Conservation (phyloP, 768 basidiomycete species). For the Stropharia rugosoannulata region DNA sequence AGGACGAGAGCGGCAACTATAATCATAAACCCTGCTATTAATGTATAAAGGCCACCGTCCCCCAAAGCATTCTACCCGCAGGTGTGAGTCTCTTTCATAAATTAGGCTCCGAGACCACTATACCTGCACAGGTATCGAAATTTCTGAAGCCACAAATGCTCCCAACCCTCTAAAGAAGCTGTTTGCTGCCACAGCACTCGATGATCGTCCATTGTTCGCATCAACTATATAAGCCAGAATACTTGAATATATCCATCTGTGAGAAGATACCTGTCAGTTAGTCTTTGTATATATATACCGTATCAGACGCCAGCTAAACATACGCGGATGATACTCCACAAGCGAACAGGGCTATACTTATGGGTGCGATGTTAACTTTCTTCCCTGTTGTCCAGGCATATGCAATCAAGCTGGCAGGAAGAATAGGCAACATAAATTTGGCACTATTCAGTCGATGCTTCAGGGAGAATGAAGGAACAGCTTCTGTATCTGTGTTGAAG, state of each 20-base stretch:
- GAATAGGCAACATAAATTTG: conserved; percentile 9
- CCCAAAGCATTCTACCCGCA: conserved; percentile 4
- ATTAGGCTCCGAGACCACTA: background rate
- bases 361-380: conserved; percentile 1
- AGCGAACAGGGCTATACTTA: conserved; percentile 8
- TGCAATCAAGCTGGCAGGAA: conserved; percentile 6
- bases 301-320: background rate
- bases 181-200: conserved; percentile 17
- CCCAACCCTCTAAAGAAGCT: conserved; percentile 14
- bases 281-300: background rate
- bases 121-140: conserved; percentile 18
- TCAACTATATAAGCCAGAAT: conserved; percentile 19
- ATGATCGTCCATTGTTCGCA: conserved; percentile 18
- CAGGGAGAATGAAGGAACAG: background rate
- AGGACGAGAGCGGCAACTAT: background rate
- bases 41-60: conserved; percentile 3
- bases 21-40: conserved; percentile 3
- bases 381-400: conserved; percentile 11
- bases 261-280: background rate
- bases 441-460: conserved; percentile 11
- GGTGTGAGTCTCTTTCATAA: background rate
- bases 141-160: conserved; percentile 15
- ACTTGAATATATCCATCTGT: conserved; percentile 18
- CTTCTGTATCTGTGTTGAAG: background rate
- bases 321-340: conserved; percentile 4